Percentiles rank a stretch among this genome's conserved stretches.
phyloP scores from a whole-genome alignment of 306 rosid species.

The Phaseolus lunatus region DNA sequence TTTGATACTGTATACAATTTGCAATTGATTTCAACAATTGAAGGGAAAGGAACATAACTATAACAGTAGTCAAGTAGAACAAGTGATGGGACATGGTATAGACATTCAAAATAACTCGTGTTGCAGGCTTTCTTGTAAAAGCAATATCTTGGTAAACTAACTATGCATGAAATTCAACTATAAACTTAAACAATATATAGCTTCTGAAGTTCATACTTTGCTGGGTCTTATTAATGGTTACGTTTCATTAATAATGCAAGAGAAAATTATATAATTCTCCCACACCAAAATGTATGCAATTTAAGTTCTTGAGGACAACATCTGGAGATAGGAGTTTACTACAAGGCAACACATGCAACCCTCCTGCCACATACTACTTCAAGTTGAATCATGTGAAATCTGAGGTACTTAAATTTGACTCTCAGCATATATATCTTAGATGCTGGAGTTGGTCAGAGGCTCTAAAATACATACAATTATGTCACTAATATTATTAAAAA shows the following conservation, averaged over 20 bases:
- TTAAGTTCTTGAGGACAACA: not conserved
- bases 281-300: not conserved
- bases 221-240: not conserved
- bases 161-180: slow-evolving; percentile 7
- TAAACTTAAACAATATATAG: slow-evolving; percentile 9
- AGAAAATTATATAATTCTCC: slow-evolving; percentile 4
- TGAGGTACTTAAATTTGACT: slow-evolving; percentile 5
- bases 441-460: slow-evolving; percentile 1
- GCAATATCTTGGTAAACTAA: not conserved
- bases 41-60: not conserved
- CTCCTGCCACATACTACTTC: not conserved
- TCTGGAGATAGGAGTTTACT: slow-evolving; percentile 13
- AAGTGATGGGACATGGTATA: not conserved
- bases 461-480: not conserved
- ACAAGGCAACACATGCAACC: not conserved
- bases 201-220: not conserved
- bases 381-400: not conserved
- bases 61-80: slow-evolving; percentile 9
- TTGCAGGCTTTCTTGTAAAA: slow-evolving; percentile 2
- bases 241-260: not conserved
- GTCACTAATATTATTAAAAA: not conserved
- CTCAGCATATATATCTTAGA: not conserved
- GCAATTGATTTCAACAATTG: slow-evolving; percentile 1
- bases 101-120: not conserved
- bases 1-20: not conserved